Base-by-base conservation (phyloP, 2,329 filamentous ascomycete species). In the Colletotrichum sidae region DNA sequence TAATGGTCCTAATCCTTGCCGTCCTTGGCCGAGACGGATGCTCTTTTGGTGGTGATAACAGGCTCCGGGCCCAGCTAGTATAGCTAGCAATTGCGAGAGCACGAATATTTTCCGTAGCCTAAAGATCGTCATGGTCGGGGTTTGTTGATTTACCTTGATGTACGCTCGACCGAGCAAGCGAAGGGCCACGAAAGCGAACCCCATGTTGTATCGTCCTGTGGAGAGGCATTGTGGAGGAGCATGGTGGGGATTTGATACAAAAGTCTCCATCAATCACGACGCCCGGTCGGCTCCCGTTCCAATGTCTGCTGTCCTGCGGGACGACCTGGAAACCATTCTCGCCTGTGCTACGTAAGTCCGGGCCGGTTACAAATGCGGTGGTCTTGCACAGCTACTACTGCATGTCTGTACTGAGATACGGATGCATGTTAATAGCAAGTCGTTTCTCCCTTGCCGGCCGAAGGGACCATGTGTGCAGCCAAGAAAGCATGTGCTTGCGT, bases 61-160 rank as follows among this genome's bases (percentile, higher is more conserved):
- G 63, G 37, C 58, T 58, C 63, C 58, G 52, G 52, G 52, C 25
- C 25, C 25, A 25, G 25, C 25, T 25, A 25, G 25, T 5, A 4
- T 5, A 25, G 52, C 53, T 62, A 56, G 58, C 53, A 45, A 25
- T 65, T 50, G 58, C 41, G 47, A 65, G 57, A 44, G 58, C 58
- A 53, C 63, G 58, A 65, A 57, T 65, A 65, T 57, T 62, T 65
- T 59, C 62, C 63, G 58, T 65, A 62, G 63, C 53, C 47, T 65
- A 57, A 49, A 65, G 58, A 65, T 65, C 58, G 37, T 37, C 52
- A 47, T 56, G 17, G 41, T 61, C 50, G 53, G 53, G 51, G 52
- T 46, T 65, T 65, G 25, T 25, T 25, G 58, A 49, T 56, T 62
- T 52, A 56, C 54, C 56, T 58, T 65, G 62, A 46, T 41, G 47